A percentile compares a stretch with the other conserved stretches of the same genome.
phyloP scores from a whole-genome alignment of 768 basidiomycete genomes.

The Rickenella mellea region DNA sequence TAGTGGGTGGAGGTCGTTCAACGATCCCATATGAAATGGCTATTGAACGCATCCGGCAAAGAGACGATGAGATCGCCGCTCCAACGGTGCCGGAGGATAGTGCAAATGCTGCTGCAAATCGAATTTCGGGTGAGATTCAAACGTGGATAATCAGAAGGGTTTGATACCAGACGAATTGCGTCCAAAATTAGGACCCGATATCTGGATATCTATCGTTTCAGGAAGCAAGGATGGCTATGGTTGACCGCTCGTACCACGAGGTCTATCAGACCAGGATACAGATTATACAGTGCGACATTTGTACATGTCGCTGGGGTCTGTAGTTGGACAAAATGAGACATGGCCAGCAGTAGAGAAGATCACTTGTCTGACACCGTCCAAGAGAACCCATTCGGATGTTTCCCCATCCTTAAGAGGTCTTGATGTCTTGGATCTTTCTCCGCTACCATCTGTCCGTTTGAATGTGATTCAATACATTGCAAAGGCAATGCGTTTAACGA shows the following conservation, averaged over 20 bases:
- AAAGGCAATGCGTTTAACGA: conserved; percentile 1
- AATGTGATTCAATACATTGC: conserved; percentile 1
- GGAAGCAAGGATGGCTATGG: conserved; percentile 8
- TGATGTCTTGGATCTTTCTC: conserved; percentile 53
- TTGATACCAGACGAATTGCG: conserved; percentile 67
- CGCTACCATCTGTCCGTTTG: conserved; percentile 40
- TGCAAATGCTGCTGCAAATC: conserved; percentile 61
- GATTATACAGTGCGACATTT: conserved; percentile 83
- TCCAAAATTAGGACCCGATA: conserved; percentile 82
- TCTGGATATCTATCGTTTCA: conserved; percentile 26
- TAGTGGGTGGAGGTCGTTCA: conserved; percentile 51
- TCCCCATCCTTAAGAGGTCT: conserved; percentile 70
- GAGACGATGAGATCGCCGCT: conserved; percentile 73
- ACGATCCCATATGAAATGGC: conserved; percentile 86
- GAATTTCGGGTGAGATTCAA: conserved; percentile 4
- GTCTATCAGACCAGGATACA: conserved; percentile 80
- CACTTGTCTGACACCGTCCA: conserved; percentile 72
- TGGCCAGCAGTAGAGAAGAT: conserved; percentile 3
- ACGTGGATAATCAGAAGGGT: neutral
- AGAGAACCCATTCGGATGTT: conserved; percentile 83
- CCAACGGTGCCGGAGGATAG: conserved; percentile 91
- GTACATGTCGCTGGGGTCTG: conserved; percentile 89
- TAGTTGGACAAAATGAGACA: conserved; percentile 5
- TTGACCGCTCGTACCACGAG: conserved; percentile 54
- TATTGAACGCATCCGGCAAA: conserved; percentile 65